Evolutionary conservation across 208 protist genomes (phyloP), one percentile per base, ranked within the genome.

Genomic region (Leishmania lainsoni): DNA sequence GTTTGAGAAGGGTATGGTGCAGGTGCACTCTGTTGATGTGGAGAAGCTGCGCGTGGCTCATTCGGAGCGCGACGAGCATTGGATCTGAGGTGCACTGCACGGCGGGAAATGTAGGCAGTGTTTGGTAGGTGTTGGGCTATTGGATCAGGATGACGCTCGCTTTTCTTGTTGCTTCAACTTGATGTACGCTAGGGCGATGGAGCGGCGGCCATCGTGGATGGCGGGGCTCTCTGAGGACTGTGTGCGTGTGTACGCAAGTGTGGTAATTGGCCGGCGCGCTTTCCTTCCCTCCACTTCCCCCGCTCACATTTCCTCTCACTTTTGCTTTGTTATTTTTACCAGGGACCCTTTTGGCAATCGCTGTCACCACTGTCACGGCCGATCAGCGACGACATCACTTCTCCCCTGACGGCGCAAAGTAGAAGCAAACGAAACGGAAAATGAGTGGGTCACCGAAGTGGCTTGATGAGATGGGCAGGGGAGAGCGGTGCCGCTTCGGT

Each of bases 1-100:
- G 20, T 95, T 94, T 76, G 90, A 92, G 65, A 92, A 94, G 69
- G 91, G 93, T 16, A 75, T 93, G 65, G 80, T 94, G 71, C 91
- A 97, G 87, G 75, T 97, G 54, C 90, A 97, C 82, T 86, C 83
- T 0, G 66, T 97, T 12, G 83, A 91, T 58, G 83, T 45, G 39
- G 85, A 87, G 45, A 80, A 87, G 73, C 82, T 90, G 20, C 88
- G 90, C 17, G 35, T 84, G 14, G 85, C 89, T 0, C 81, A 81
- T 49, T 78, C 88, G 4, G 88, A 96, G 49, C 66, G 91, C 3
- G 85, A 96, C 58, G 91, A 93, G 56, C 81, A 89, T 35, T 96
- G 93, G 93, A 81, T 96, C 42, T 94, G 59, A 78, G 29, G 35
- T 39, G 56, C 66, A 75, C 2, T 49, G 35, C 42, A 42, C 61